Conservation (phyloP, 441 rosid species). For the Eutrema salsugineum region DNA sequence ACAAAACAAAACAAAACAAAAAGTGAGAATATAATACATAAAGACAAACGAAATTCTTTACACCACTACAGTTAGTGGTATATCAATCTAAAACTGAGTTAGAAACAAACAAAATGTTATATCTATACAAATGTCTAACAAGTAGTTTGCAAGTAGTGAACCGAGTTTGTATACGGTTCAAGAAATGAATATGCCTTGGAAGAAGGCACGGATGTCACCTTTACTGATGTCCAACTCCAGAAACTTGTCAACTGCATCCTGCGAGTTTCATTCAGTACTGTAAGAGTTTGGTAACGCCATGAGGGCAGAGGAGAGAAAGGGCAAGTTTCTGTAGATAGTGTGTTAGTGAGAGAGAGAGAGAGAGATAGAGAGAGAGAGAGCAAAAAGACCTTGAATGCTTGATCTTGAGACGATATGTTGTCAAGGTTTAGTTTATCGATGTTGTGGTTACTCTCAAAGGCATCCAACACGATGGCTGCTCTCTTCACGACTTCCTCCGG, state of each 20-base stretch:
- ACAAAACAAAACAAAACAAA: too few species aligned
- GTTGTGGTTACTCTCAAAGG: conserved; percentile 43
- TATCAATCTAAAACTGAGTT: too few species aligned
- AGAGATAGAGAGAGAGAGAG: not conserved
- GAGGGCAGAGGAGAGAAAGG: not conserved
- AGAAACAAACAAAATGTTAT: too few species aligned
- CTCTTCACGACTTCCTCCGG: conserved; percentile 82
- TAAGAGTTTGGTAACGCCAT: not conserved
- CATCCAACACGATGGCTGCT: conserved; percentile 65
- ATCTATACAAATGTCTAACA: too few species aligned
- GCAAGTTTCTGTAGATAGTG: not conserved
- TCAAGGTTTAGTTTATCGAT: conserved; percentile 56
- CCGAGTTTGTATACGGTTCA: too few species aligned
- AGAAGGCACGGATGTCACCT: conserved; percentile 61
- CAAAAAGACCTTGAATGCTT: conserved; percentile 61
- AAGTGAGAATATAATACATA: too few species aligned
- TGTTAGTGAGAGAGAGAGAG: not conserved
- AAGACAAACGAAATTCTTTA: too few species aligned
- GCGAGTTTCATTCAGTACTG: conserved; percentile 21
- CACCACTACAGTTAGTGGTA: too few species aligned
- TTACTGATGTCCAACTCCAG: conserved; percentile 52
- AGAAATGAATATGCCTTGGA: conserved; percentile 50
- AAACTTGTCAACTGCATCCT: conserved; percentile 78
- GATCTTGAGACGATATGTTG: conserved; percentile 62
- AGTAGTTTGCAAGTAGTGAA: too few species aligned